Evolutionary conservation across 345 rosid genomes (phyloP), one percentile per base, ranked within the genome.

Genomic region (Noccaea caerulescens): DNA sequence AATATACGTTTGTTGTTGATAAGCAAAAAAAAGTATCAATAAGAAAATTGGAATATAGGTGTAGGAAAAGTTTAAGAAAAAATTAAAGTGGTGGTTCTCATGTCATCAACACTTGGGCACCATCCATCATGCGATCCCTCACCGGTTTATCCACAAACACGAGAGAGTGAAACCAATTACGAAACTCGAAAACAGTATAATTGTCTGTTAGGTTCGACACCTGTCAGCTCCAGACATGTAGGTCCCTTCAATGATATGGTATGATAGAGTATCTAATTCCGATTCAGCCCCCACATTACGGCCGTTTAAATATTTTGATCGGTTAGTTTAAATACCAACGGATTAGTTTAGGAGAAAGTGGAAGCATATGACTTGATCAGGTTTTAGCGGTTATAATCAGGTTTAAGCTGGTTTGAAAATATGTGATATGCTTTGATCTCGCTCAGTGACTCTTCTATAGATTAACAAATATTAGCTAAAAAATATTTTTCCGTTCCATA

Each of bases 171-270:
- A 57, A 12, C 67, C 57, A 66, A 58, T 73, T 58, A 73, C 44
- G 53, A 73, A 73, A 65, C 54, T 58, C 18, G 44, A 51, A 58
- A 66, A 57, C 36, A 67, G 63, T 66, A 16, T 34, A 36, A 41
- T 58, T 65, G 66, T 73, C 60, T 27, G 60, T 37, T 49, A 32
- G 45, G 78, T 59, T n/a, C 62, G 72, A 74, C 72, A 74, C 72
- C 72, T 67, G 72, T 58, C 68, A 51, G 42, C 34, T 37, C 10
- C 63, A 67, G 72, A 74, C 72, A 67, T 74, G 78, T 74, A 33
- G 78, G 78, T 23, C 78, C 78, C 72, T 42, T 59, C 68, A 67
- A 74, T 74, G 72, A 66, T 74, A 66, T 74, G 55, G 46, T 67
- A 58, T 74, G 68, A 66, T 58, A 20, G 43, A 66, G 68, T 42